phyloP scores from a whole-genome alignment of 805 yeast species.

The Metschnikowia corniflorae region DNA sequence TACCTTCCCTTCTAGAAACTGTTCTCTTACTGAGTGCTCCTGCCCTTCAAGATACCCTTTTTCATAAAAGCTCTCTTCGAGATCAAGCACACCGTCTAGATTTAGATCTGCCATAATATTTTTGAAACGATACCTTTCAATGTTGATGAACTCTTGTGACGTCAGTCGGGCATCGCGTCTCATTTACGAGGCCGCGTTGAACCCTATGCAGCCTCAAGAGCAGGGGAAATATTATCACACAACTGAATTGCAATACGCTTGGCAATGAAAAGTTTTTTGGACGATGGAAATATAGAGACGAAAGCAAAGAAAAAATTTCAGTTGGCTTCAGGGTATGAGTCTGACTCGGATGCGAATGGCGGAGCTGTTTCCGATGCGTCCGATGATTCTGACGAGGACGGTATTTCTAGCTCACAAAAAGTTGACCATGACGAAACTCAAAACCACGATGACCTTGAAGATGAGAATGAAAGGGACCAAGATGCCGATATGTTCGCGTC shows the following conservation, averaged over 20 bases:
- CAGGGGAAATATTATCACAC: too few relatives aligned
- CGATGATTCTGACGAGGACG: conserved; percentile 4
- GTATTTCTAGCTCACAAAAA: too few relatives aligned
- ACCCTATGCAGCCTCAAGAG: too few relatives aligned
- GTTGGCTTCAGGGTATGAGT: conserved; percentile 15
- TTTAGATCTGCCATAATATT: conserved; percentile 35
- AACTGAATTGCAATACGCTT: too few relatives aligned
- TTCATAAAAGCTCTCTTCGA: conserved; percentile 59
- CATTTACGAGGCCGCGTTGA: conserved; percentile 1
- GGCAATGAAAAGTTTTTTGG: too few relatives aligned
- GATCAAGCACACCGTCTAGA: conserved; percentile 46
- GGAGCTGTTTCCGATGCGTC: conserved; percentile 13
- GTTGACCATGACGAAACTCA: too few relatives aligned
- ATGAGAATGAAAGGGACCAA: background rate
- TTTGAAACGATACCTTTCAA: too few relatives aligned
- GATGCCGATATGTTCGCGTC: conserved; percentile 45
- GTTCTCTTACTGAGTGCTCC: conserved; percentile 54
- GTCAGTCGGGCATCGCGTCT: background rate
- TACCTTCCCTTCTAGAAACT: conserved; percentile 73
- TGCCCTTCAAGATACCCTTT: conserved; percentile 75
- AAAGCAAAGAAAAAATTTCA: conserved; percentile 1
- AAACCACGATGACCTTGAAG: too few relatives aligned
- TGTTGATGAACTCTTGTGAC: background rate
- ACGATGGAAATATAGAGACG: background rate
- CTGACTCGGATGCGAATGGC: conserved; percentile 17